A percentile compares a stretch with the other conserved stretches of the same genome.
These are phyloP conservation scores for Linnemannia exigua DNA, from an alignment of 192 early-diverging fungal genomes.

Conservation along the genomic window DNA sequence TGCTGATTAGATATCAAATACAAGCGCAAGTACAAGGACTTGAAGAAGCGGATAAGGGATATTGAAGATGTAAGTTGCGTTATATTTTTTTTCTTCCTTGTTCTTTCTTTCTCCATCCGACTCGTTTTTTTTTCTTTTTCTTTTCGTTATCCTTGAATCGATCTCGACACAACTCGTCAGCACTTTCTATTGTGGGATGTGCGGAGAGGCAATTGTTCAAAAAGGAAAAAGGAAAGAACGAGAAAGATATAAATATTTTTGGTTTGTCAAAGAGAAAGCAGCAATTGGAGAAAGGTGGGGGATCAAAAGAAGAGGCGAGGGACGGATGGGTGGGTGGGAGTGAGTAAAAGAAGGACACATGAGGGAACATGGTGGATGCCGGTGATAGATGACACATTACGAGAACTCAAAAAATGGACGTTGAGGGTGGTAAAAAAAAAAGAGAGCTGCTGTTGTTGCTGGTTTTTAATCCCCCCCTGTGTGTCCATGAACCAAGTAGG, in stretches of 20 bases:
- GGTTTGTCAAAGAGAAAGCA: not conserved
- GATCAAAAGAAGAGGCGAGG: not conserved
- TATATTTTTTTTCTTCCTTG: not conserved
- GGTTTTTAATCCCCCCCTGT: not conserved
- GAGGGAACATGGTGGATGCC: not conserved
- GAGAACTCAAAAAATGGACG: not conserved
- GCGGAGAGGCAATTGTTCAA: slow-evolving; percentile 6
- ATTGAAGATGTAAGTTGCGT: slow-evolving; percentile 60
- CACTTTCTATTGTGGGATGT: not conserved
- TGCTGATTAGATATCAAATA: slow-evolving; percentile 43
- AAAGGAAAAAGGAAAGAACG: slow-evolving; percentile 7
- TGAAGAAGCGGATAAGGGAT: slow-evolving; percentile 64
- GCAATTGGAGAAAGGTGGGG: not conserved
- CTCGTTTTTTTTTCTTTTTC: slow-evolving; percentile 5
- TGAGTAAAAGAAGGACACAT: not conserved
- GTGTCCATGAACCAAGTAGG: not conserved
- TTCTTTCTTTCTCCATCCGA: not conserved
- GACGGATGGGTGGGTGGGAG: too few species aligned
- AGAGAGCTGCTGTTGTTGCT: not conserved
- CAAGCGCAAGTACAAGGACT: slow-evolving; percentile 63
- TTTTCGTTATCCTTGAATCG: not conserved
- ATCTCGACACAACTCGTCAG: not conserved
- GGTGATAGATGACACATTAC: not conserved
- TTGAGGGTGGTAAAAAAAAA: not conserved
- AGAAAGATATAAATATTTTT: not conserved